phyloP scores from a whole-genome alignment of 208 protist genomes.

The Crithidia bombi region DNA sequence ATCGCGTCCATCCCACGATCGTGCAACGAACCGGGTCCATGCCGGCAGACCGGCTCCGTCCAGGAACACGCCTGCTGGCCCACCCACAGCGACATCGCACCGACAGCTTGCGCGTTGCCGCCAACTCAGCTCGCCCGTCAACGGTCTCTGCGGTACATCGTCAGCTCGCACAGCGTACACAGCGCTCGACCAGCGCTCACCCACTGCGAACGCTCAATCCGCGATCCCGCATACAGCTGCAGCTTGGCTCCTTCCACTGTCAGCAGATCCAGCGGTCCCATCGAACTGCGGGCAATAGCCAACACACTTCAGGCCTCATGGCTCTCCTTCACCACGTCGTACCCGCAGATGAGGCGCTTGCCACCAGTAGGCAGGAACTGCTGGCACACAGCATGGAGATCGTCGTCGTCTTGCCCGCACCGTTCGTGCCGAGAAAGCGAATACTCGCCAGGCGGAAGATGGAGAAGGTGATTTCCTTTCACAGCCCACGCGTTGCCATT shows the following conservation, averaged over 20 bases:
- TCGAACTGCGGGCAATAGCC: slow-evolving; percentile 98
- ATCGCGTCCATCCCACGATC: slow-evolving; percentile 69
- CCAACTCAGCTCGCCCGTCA: slow-evolving; percentile 41
- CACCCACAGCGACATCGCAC: slow-evolving; percentile 70
- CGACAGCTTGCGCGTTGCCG: slow-evolving; percentile 75
- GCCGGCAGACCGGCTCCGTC: slow-evolving; percentile 78
- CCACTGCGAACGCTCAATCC: slow-evolving; percentile 31
- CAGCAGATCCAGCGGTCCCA: slow-evolving; percentile 89
- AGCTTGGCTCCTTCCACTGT: slow-evolving; percentile 93
- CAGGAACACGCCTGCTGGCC: slow-evolving; percentile 57
- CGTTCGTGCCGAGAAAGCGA: slow-evolving; percentile 90
- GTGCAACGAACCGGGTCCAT: slow-evolving; percentile 72
- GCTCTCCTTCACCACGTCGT: slow-evolving; percentile 39
- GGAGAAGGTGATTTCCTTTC: slow-evolving; percentile 66
- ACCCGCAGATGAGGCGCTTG: slow-evolving; percentile 44
- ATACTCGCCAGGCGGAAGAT: slow-evolving; percentile 78
- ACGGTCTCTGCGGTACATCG: slow-evolving; percentile 32
- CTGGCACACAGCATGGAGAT: slow-evolving; percentile 83
- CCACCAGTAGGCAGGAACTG: slow-evolving; percentile 72
- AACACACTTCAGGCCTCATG: slow-evolving; percentile 65
- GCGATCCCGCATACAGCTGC: slow-evolving; percentile 35
- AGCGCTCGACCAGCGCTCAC: slow-evolving; percentile 33
- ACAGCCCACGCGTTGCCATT: slow-evolving; percentile 79
- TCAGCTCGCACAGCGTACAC: slow-evolving; percentile 36
- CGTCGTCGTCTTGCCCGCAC: slow-evolving; percentile 87